phyloP scores from a whole-genome alignment of 164 flowering plant species.

The Magnolia sinica region DNA sequence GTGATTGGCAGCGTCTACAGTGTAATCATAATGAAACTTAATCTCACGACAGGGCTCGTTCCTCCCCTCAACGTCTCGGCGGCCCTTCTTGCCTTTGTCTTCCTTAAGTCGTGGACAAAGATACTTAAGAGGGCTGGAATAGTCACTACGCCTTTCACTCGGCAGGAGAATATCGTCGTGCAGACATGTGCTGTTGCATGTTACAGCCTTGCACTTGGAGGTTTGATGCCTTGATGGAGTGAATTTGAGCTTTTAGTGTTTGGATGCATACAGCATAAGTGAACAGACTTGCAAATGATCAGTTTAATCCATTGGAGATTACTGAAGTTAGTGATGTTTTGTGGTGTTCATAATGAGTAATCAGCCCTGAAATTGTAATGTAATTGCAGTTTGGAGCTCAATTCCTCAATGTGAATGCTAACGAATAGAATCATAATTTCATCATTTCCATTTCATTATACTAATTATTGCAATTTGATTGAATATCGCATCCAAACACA shows the following conservation, averaged over 20 bases:
- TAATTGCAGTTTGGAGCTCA: no score
- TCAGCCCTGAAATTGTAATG: no score
- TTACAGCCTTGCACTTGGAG: constrained; percentile 79
- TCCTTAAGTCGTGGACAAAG: constrained; percentile 67
- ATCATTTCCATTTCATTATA: no score
- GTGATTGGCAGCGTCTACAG: constrained; percentile 68
- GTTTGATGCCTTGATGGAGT: constrained; percentile 24
- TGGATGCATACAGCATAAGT: background rate
- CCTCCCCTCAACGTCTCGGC: constrained; percentile 91
- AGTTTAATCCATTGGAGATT: no score
- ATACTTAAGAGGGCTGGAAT: constrained; percentile 52
- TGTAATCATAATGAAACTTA: constrained; percentile 78
- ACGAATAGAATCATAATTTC: no score
- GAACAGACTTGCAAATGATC: no score
- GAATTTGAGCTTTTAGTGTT: background rate
- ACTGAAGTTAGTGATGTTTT: no score
- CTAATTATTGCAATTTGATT: background rate
- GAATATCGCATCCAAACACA: background rate
- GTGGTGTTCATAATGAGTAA: no score
- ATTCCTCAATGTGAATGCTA: no score
- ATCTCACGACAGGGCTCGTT: constrained; percentile 76
- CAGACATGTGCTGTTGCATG: constrained; percentile 96
- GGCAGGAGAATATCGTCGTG: constrained; percentile 89
- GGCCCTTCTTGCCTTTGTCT: constrained; percentile 80
- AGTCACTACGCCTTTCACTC: constrained; percentile 60